Percentiles rank a stretch among this genome's conserved stretches.
These are phyloP conservation scores for Violaceomyces palustris DNA, from an alignment of 1,284 basidiomycete genomes.

Conservation along the genomic window DNA sequence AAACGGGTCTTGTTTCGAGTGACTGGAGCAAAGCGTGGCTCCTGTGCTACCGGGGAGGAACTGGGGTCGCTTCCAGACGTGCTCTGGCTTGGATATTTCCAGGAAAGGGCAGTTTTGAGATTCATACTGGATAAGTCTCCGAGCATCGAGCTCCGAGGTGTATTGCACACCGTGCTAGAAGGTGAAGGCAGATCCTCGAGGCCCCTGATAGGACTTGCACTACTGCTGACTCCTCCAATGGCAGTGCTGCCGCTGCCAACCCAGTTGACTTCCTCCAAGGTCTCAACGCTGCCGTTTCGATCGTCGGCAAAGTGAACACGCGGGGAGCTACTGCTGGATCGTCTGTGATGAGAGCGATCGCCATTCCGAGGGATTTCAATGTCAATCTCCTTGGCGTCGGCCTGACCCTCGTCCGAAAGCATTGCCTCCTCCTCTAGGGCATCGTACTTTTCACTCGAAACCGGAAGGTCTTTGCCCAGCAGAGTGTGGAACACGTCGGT, in stretches of 20 bases:
- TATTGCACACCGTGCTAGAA: slow-evolving; percentile 20
- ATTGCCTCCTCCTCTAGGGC: slow-evolving; percentile 20
- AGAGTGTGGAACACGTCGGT: slow-evolving; percentile 6
- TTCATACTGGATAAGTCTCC: too few species aligned
- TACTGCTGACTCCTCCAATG: slow-evolving; percentile 1
- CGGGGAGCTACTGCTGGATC: slow-evolving; percentile 6
- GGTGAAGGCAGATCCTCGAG: neutral
- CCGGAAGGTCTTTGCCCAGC: slow-evolving; percentile 6
- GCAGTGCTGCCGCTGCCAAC: slow-evolving; percentile 19
- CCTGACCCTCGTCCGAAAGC: slow-evolving; percentile 14
- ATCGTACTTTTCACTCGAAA: slow-evolving; percentile 12
- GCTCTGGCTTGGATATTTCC: neutral
- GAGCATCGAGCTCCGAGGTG: slow-evolving; percentile 20
- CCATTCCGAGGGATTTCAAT: slow-evolving; percentile 4
- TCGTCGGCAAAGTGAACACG: slow-evolving; percentile 26
- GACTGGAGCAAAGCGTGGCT: too few species aligned
- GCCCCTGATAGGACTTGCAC: too few species aligned
- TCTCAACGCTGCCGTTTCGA: slow-evolving; percentile 7
- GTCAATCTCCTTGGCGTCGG: slow-evolving; percentile 12
- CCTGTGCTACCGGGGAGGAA: too few species aligned
- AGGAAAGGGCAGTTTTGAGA: neutral
- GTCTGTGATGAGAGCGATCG: neutral
- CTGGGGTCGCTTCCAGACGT: too few species aligned
- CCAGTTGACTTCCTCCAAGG: slow-evolving; percentile 12
- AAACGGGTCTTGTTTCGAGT: too few species aligned